Evolutionary conservation across 495 filamentous ascomycete genomes (phyloP).

Genomic region (Penicillium paxilli): DNA sequence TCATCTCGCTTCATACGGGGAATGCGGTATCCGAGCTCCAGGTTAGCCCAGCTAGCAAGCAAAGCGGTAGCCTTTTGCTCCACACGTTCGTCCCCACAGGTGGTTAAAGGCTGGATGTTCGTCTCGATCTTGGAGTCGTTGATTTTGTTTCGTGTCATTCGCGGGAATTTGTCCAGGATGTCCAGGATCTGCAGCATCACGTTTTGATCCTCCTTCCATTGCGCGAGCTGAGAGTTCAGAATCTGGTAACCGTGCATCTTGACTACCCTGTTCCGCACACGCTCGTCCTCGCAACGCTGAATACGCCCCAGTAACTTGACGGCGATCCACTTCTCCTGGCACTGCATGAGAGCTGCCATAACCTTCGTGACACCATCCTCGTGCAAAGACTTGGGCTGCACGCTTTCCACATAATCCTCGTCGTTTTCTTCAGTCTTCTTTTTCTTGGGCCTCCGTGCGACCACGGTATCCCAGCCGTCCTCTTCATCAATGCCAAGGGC

Average conservation of each 20-base stretch:
- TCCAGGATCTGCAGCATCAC: constrained; percentile 86
- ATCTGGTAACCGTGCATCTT: constrained; percentile 98
- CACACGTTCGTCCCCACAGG: constrained; percentile 72
- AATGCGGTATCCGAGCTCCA: constrained; percentile 94
- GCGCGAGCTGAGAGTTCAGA: constrained; percentile 77
- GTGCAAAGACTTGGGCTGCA: constrained; percentile 79
- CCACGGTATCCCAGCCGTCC: constrained; percentile 86
- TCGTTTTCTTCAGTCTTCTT: constrained; percentile 95
- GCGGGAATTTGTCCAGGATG: constrained; percentile 84
- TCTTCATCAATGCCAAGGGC: constrained; percentile 94
- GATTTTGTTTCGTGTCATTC: constrained; percentile 95
- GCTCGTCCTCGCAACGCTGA: constrained; percentile 85
- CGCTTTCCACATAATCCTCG: constrained; percentile 92
- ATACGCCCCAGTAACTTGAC: constrained; percentile 92
- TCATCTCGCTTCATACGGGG: constrained; percentile 75
- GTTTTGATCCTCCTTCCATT: constrained; percentile 86
- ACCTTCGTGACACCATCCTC: constrained; percentile 93
- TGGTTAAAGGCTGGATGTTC: constrained; percentile 69
- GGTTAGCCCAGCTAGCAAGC: constrained; percentile 81
- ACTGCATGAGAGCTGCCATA: constrained; percentile 98
- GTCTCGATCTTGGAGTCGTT: constrained; percentile 93
- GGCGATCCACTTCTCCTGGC: constrained; percentile 98
- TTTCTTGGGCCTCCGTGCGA: constrained; percentile 85
- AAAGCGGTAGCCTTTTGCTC: constrained; percentile 67
- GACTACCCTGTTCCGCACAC: constrained; percentile 83